A percentile compares a stretch with the other conserved stretches of the same genome.
phyloP scores from a whole-genome alignment of 768 basidiomycete genomes.

The Kwoniella sp. region DNA sequence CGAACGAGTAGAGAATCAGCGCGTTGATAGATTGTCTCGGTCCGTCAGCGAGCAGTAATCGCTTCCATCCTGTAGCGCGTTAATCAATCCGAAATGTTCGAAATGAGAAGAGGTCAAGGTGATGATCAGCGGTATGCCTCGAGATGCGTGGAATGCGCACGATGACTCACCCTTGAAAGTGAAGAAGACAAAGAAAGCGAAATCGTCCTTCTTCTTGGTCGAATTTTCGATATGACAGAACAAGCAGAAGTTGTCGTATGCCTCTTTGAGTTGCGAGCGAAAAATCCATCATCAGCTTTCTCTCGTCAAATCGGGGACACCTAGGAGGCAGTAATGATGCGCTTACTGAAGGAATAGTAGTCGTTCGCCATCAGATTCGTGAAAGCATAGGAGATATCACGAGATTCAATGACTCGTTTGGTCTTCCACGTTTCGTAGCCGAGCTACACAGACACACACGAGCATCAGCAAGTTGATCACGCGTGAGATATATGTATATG shows the following conservation, averaged over 20 bases:
- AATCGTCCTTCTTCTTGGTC: slow-evolving; percentile 92
- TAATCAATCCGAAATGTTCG: not conserved
- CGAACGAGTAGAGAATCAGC: slow-evolving; percentile 93
- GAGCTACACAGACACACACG: slow-evolving; percentile 60
- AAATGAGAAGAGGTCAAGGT: not conserved
- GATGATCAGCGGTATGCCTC: not conserved
- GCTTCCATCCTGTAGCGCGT: slow-evolving; percentile 82
- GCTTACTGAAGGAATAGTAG: slow-evolving; percentile 92
- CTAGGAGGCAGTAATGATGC: no score
- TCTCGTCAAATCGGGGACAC: no score
- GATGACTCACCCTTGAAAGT: slow-evolving; percentile 81
- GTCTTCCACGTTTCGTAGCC: slow-evolving; percentile 90
- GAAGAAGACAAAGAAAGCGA: slow-evolving; percentile 99
- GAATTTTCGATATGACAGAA: slow-evolving; percentile 95
- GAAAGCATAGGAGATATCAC: slow-evolving; percentile 97
- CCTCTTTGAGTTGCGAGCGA: slow-evolving; percentile 61
- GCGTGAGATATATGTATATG: slow-evolving; percentile 4
- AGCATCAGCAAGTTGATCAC: not conserved
- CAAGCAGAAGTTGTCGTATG: slow-evolving; percentile 97
- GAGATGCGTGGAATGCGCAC: not conserved
- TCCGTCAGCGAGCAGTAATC: slow-evolving; percentile 85
- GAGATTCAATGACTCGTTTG: slow-evolving; percentile 88
- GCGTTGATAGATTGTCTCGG: slow-evolving; percentile 97
- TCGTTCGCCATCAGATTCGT: slow-evolving; percentile 96
- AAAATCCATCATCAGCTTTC: not conserved